A percentile compares a stretch with the other conserved stretches of the same genome.
Evolutionary conservation across 768 basidiomycete genomes (phyloP).

Genomic region (Phaeotremella fagi): DNA sequence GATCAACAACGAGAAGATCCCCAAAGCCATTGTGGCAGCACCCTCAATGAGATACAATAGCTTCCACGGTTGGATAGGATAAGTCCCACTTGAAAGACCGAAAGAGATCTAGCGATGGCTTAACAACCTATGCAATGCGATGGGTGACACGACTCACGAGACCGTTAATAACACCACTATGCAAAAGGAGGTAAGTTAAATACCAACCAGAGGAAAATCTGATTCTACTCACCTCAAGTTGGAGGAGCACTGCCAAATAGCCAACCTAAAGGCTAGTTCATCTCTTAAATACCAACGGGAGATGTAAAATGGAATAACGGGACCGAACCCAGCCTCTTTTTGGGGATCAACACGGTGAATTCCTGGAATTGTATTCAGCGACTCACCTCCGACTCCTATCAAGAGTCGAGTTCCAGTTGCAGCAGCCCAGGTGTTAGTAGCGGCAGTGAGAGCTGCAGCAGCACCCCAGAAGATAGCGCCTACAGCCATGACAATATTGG

Average conservation of each 20-base stretch:
- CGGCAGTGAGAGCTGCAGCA: conserved; percentile 17
- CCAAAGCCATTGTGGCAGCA: conserved; percentile 40
- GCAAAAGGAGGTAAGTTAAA: background rate
- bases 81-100: background rate
- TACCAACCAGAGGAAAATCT: background rate
- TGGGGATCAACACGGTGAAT: conserved; percentile 41
- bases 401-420: conserved; percentile 11
- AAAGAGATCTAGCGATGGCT: background rate
- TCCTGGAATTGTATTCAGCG: background rate
- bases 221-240: background rate
- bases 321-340: conserved; percentile 43
- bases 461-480: conserved; percentile 18
- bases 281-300: conserved; percentile 2
- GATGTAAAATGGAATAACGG: conserved; percentile 10
- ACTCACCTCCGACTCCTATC: conserved; percentile 11
- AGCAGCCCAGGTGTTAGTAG: conserved; percentile 9
- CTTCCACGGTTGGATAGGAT: conserved; percentile 54
- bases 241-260: conserved; percentile 1
- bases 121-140: background rate
- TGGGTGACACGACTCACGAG: background rate
- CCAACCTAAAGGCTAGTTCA: conserved; percentile 5
- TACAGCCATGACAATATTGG: conserved; percentile 6
- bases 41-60: conserved; percentile 58
- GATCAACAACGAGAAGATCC: conserved; percentile 52
- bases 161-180: conserved; percentile 4